Percentiles rank a stretch among this genome's conserved stretches.
Evolutionary conservation across 257 asterid species (phyloP).

Genomic region (Solanum piurae): DNA sequence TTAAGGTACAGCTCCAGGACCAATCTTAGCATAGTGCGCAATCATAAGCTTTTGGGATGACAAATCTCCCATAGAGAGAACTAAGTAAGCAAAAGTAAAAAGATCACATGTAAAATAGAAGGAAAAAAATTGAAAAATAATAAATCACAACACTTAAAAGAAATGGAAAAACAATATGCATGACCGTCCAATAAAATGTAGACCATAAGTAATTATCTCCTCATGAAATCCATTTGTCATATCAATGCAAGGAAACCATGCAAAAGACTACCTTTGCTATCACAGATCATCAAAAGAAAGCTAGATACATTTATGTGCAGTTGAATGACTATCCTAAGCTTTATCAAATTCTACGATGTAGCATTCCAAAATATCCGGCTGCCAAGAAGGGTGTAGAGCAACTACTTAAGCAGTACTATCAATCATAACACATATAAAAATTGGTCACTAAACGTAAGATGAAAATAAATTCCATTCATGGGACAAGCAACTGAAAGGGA

Average conservation of each 20-base stretch:
- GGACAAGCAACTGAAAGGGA: not conserved
- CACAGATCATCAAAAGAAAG: not conserved
- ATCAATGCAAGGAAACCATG: not conserved
- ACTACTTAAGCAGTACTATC: not conserved
- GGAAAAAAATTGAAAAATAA: not conserved
- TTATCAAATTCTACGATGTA: not conserved
- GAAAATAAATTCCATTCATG: not conserved
- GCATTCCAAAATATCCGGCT: not conserved
- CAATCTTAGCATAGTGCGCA: not conserved
- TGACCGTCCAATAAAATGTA: not conserved
- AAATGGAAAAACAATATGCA: not conserved
- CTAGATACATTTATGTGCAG: not conserved
- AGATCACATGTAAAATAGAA: not conserved
- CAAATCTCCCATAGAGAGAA: not conserved
- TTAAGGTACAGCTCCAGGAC: not conserved
- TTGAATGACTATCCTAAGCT: not conserved
- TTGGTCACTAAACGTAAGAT: not conserved
- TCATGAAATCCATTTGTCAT: not conserved
- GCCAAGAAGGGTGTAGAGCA: not conserved
- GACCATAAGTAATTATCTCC: not conserved
- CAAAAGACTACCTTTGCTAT: not conserved
- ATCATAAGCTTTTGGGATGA: not conserved
- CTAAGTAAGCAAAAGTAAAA: not conserved
- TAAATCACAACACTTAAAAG: not conserved
- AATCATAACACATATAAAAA: not conserved